Conservation (phyloP, 352 stramenopile species). For the Hyaloperonospora arabidopsidis region DNA sequence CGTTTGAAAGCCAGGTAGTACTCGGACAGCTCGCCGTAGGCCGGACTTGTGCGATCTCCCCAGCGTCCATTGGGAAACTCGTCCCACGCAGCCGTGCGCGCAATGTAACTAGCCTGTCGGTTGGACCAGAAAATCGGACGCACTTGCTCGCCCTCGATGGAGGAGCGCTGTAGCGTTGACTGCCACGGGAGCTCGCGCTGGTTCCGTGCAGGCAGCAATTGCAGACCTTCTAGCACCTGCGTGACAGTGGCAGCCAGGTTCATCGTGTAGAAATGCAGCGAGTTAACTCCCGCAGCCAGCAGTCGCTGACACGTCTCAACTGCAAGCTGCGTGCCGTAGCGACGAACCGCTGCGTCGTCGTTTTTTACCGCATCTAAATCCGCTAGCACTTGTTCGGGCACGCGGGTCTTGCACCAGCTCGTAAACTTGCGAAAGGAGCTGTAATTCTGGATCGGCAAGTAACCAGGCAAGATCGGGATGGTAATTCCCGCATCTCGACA, state of each 20-base stretch:
- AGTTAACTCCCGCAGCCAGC: slow-evolving; percentile 61
- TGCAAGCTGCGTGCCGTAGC: slow-evolving; percentile 91
- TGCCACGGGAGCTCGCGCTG: slow-evolving; percentile 71
- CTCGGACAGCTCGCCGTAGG: slow-evolving; percentile 94
- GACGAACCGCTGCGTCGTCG: slow-evolving; percentile 89
- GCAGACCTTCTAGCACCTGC: slow-evolving; percentile 72
- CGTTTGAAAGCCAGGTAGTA: slow-evolving; percentile 88
- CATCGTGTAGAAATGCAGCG: slow-evolving; percentile 94
- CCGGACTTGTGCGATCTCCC: slow-evolving; percentile 90
- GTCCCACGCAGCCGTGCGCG: slow-evolving; percentile 93
- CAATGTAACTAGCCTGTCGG: slow-evolving; percentile 94
- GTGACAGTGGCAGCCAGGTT: slow-evolving; percentile 87
- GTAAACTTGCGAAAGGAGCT: slow-evolving; percentile 97
- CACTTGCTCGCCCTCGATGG: slow-evolving; percentile 81
- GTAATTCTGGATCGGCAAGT: slow-evolving; percentile 87
- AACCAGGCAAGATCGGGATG: slow-evolving; percentile 94
- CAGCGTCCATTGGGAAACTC: slow-evolving; percentile 95
- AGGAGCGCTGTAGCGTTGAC: slow-evolving; percentile 51
- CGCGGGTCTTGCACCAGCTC: slow-evolving; percentile 95
- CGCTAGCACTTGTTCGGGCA: slow-evolving; percentile 79
- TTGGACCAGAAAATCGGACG: slow-evolving; percentile 98
- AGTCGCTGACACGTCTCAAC: slow-evolving; percentile 90
- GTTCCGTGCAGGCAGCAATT: slow-evolving; percentile 50
- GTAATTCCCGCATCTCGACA: slow-evolving; percentile 88
- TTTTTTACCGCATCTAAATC: slow-evolving; percentile 87